Evolutionary conservation across 2,329 filamentous ascomycete species (phyloP).

Genomic region (Aspergillus persii): DNA sequence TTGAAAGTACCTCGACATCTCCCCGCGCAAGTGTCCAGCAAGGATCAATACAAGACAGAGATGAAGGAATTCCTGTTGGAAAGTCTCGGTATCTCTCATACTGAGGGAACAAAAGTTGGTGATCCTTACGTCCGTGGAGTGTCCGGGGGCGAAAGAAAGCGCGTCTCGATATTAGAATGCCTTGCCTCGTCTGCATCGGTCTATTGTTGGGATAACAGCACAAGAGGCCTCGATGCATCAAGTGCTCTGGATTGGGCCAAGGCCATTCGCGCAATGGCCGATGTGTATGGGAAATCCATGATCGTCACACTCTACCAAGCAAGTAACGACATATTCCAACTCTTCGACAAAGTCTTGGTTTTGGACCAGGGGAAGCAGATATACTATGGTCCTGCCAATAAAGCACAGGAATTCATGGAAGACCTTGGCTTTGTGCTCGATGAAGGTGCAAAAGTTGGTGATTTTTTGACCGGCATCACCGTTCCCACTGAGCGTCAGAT

Average conservation of each 20-base stretch:
- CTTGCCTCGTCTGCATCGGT: constrained; percentile 58
- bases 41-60: constrained; percentile 48
- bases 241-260: constrained; percentile 62
- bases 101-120: constrained; percentile 64
- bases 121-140: constrained; percentile 66
- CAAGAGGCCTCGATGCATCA: constrained; percentile 63
- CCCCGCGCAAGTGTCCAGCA: constrained; percentile 43
- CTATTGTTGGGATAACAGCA: constrained; percentile 67
- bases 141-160: constrained; percentile 66
- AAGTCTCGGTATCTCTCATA: constrained; percentile 59
- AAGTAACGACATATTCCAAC: constrained; percentile 66
- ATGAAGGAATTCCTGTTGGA: constrained; percentile 56
- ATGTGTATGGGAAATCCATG: constrained; percentile 58
- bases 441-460: constrained; percentile 60
- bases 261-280: constrained; percentile 61
- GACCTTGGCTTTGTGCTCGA: constrained; percentile 61
- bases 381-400: constrained; percentile 60
- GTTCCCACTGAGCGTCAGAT: constrained; percentile 53
- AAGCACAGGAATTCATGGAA: constrained; percentile 65
- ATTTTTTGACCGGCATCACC: constrained; percentile 65
- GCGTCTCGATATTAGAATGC: constrained; percentile 66
- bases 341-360: constrained; percentile 69
- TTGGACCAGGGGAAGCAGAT: constrained; percentile 65
- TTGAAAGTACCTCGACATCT: constrained; percentile 55
- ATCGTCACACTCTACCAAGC: constrained; percentile 69